Conservation (phyloP, 441 rosid species). For the Viola pubescens region DNA sequence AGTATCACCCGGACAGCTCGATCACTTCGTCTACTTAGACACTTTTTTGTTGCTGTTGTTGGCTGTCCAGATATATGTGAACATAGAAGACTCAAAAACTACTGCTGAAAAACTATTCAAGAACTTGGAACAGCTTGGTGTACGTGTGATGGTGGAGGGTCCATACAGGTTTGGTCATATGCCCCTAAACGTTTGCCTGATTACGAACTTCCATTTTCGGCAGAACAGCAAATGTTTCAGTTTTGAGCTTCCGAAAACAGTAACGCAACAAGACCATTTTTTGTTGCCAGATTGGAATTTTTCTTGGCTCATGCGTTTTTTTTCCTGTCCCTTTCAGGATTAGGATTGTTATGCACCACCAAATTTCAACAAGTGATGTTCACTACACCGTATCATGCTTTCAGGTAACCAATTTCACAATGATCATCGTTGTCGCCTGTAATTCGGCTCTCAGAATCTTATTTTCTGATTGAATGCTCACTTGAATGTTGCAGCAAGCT, state of each 20-base stretch:
- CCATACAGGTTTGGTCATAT: slow-evolving; percentile 41
- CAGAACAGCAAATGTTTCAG: background rate
- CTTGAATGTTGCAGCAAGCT: slow-evolving; percentile 35
- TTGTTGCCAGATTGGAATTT: background rate
- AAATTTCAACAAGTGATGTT: slow-evolving; percentile 69
- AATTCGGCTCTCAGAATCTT: background rate
- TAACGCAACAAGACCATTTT: no score
- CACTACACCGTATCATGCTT: slow-evolving; percentile 57
- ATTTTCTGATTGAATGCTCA: background rate
- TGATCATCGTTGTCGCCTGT: background rate
- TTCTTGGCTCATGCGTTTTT: no score
- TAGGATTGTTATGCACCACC: slow-evolving; percentile 83
- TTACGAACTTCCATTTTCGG: background rate
- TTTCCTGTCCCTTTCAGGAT: slow-evolving; percentile 33
- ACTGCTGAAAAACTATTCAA: slow-evolving; percentile 48
- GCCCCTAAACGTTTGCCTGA: slow-evolving; percentile 5
- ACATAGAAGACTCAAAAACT: slow-evolving; percentile 39
- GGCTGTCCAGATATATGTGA: slow-evolving; percentile 47
- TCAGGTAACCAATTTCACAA: slow-evolving; percentile 32
- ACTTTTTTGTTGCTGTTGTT: background rate
- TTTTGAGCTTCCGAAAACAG: background rate
- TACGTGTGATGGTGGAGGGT: slow-evolving; percentile 50
- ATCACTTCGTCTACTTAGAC: no score
- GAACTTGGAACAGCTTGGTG: slow-evolving; percentile 60
- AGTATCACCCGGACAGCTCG: no score